Evolutionary conservation across 2,329 filamentous ascomycete genomes (phyloP), one percentile per base, ranked within the genome.

Genomic region (Neocatenulostroma microsporum): DNA sequence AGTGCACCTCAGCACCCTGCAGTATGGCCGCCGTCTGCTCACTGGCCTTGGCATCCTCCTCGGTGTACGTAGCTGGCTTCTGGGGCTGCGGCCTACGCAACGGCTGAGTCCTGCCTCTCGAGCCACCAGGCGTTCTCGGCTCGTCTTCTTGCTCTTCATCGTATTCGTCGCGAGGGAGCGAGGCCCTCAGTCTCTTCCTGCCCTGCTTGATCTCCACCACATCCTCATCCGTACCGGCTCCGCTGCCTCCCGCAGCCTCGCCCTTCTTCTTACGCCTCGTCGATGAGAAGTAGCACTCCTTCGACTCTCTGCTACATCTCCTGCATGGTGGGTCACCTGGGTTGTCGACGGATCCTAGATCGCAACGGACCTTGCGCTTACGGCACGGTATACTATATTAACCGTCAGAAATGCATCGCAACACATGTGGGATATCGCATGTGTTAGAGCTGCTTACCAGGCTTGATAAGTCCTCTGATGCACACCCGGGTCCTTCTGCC

Each of bases 271-370:
- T 96, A 57, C 91, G 80, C 34, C 91, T 76, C 21, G 88, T 96
- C 14, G 87, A 85, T 45, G 87, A 94, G 69, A 98, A 98, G 72
- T 82, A 94, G 69, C 91, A 98, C 54, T 94, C 82, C 62, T 96
- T 96, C 67, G 82, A 86, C 69, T 98, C 91, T 49, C 91, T 80
- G 36, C 87, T 82, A 61, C 91, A 98, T 56, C 91, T 80, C 41
- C 89, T 84, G 62, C 91, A 98, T 2, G 91, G 91, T 37, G 89
- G 89, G 53, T 94, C 86, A 62, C 88, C 80, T 17, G 91, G 91
- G 54, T 91, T 89, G 64, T 96, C 91, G 57, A 96, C 89, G 54
- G 80, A 82, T 23, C 72, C 72, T 31, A 76, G 61, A 46, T 76
- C 72, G 57, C 74, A 78, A 35, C 72, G 69, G 53, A 61, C 74